Conservation (phyloP, 208 protist genomes). For the Trypanosoma vivax region DNA sequence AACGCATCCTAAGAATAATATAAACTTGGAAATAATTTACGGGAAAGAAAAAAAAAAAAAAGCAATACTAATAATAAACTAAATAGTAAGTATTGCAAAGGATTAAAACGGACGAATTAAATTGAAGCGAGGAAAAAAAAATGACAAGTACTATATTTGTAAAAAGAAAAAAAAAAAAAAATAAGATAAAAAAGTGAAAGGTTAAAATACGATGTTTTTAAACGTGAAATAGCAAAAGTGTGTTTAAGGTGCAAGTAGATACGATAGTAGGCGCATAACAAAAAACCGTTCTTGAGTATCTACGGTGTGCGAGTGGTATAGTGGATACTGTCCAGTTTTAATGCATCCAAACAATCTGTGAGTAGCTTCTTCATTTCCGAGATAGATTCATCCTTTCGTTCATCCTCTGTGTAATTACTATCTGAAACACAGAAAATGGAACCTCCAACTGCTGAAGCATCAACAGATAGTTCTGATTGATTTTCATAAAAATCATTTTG, state of each 20-base stretch:
- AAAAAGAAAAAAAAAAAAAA: too few species aligned
- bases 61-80: not conserved
- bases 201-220: too few species aligned
- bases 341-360: conserved; percentile 18
- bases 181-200: too few species aligned
- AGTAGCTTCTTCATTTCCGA: conserved; percentile 20
- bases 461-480: too few species aligned
- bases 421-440: not conserved
- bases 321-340: conserved; percentile 11
- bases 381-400: conserved; percentile 4
- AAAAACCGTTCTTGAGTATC: too few species aligned
- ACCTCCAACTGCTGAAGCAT: not conserved
- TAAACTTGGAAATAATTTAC: not conserved
- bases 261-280: too few species aligned
- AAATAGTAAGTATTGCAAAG: conserved; percentile 17
- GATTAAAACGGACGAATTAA: conserved; percentile 8
- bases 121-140: conserved; percentile 1
- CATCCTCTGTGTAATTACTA: not conserved
- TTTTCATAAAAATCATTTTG: too few species aligned
- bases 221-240: too few species aligned
- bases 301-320: too few species aligned
- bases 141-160: conserved; percentile 11
- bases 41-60: conserved; percentile 1
- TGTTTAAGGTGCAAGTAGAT: too few species aligned
- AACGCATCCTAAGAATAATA: not conserved